phyloP scores from a whole-genome alignment of 2,329 filamentous ascomycete genomes.

The Colletotrichum acutatum region DNA sequence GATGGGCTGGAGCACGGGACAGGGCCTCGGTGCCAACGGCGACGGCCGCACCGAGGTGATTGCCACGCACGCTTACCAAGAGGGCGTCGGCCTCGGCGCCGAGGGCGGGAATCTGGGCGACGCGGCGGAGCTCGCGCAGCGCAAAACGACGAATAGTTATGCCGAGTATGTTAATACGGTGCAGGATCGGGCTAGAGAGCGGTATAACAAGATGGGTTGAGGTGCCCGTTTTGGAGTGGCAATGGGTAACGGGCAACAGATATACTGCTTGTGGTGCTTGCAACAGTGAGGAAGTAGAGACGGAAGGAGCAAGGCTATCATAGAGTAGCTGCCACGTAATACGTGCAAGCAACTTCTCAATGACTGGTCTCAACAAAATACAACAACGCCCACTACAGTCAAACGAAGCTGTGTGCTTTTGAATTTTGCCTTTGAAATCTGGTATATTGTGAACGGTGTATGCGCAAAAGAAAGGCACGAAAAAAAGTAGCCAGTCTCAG shows the following conservation, averaged over 20 bases:
- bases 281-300: neutral
- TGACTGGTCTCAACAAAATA: neutral
- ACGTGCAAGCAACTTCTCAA: no score
- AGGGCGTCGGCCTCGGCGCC: constrained; percentile 76
- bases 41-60: constrained; percentile 73
- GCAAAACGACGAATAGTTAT: constrained; percentile 69
- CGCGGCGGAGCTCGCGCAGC: constrained; percentile 71
- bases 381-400: neutral
- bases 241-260: no score
- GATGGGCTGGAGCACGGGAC: constrained; percentile 77
- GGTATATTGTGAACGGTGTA: neutral
- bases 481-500: neutral
- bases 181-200: constrained; percentile 73
- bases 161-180: constrained; percentile 72
- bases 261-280: neutral
- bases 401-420: no score
- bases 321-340: no score
- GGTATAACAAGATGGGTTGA: constrained; percentile 66
- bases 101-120: constrained; percentile 77
- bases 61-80: constrained; percentile 71
- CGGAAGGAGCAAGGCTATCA: no score
- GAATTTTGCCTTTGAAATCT: no score
- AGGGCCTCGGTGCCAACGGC: constrained; percentile 72
- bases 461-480: neutral
- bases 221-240: neutral